Conservation (phyloP, 129 eudicot species). For the Lonicera japonica region DNA sequence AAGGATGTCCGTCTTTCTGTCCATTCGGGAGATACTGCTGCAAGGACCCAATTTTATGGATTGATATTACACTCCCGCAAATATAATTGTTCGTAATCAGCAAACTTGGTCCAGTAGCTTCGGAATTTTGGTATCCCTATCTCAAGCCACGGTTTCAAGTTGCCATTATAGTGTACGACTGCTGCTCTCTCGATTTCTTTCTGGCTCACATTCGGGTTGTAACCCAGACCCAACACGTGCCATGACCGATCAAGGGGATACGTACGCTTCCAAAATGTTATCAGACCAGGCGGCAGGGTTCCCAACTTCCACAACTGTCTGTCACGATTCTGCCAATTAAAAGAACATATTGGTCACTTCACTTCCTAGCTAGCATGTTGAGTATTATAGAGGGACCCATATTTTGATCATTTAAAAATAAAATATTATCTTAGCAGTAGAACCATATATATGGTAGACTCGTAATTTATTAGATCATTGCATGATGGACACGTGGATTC, state of each 20-base stretch:
- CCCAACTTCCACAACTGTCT: constrained; percentile 93
- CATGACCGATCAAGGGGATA: constrained; percentile 67
- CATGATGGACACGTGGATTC: no score
- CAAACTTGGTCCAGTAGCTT: constrained; percentile 64
- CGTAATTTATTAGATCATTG: no score
- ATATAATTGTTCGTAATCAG: constrained; percentile 70
- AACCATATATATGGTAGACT: no score
- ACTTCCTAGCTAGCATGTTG: no score
- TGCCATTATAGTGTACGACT: constrained; percentile 84
- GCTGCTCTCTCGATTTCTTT: constrained; percentile 85
- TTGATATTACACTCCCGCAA: constrained; percentile 87
- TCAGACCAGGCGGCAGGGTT: constrained; percentile 91
- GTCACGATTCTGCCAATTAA: constrained; percentile 59
- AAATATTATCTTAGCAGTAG: no score
- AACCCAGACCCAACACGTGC: constrained; percentile 98
- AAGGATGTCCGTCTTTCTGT: background rate
- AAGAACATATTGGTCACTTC: no score
- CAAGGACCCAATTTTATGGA: constrained; percentile 29
- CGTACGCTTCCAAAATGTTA: constrained; percentile 78
- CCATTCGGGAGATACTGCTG: background rate
- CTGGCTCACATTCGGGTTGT: constrained; percentile 70
- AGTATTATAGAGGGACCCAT: no score
- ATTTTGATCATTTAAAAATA: no score
- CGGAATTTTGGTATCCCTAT: constrained; percentile 80
- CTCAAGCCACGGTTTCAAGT: constrained; percentile 97